phyloP scores from a whole-genome alignment of 2,329 filamentous ascomycete species.

The Dryadomyces quercivorus region DNA sequence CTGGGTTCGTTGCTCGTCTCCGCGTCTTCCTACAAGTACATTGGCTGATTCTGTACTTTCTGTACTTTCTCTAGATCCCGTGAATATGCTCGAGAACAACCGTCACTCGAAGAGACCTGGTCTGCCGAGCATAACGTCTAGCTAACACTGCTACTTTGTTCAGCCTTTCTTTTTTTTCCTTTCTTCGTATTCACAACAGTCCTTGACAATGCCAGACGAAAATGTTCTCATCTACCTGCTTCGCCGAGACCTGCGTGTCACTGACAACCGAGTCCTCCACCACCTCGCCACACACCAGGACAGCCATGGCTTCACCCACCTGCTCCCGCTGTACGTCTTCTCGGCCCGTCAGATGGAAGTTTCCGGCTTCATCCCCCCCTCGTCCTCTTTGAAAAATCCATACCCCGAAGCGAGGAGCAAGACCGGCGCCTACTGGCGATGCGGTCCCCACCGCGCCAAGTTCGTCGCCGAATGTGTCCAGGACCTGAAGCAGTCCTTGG shows the following conservation, averaged over 20 bases:
- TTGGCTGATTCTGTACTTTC: no score
- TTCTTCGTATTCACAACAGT: no score
- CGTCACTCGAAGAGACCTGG: no score
- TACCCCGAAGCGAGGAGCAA: slow-evolving; percentile 56
- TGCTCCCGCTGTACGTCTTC: slow-evolving; percentile 61
- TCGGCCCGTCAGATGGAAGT: slow-evolving; percentile 60
- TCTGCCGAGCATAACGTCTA: no score
- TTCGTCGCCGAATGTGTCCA: slow-evolving; percentile 63
- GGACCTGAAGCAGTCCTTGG: slow-evolving; percentile 54
- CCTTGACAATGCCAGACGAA: no score
- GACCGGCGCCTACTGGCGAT: slow-evolving; percentile 60
- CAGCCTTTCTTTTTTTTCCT: neutral
- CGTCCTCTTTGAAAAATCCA: slow-evolving; percentile 35
- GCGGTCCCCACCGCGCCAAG: slow-evolving; percentile 57
- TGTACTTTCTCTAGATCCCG: no score
- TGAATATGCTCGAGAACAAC: no score
- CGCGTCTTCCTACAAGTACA: no score
- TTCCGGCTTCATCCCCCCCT: slow-evolving; percentile 52
- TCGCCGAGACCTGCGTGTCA: slow-evolving; percentile 58
- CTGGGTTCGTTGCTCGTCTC: no score
- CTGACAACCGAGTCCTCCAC: slow-evolving; percentile 64
- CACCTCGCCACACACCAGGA: slow-evolving; percentile 29
- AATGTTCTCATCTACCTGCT: slow-evolving; percentile 59
- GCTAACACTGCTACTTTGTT: no score
- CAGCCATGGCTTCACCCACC: slow-evolving; percentile 43